A percentile compares a stretch with the other conserved stretches of the same genome.
These are phyloP conservation scores for Uronychia setigera DNA, from an alignment of 73 alveolate genomes.

Conservation along the genomic window DNA sequence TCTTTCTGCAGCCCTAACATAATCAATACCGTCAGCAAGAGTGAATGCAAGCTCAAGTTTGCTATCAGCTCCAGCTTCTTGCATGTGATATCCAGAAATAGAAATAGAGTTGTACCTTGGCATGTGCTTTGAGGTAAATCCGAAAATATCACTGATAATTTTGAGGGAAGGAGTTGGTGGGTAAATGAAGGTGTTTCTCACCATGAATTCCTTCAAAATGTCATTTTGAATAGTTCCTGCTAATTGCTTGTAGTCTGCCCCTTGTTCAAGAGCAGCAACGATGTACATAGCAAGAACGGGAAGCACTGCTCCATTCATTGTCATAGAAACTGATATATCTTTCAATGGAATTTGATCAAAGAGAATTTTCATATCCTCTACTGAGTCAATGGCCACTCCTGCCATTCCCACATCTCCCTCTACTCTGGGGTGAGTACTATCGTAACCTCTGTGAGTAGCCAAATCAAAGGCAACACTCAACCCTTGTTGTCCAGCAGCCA, in stretches of 20 bases:
- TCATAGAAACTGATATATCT: constrained; percentile 73
- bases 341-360: constrained; percentile 72
- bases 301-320: constrained; percentile 82
- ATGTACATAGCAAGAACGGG: constrained; percentile 79
- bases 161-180: constrained; percentile 84
- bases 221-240: constrained; percentile 77
- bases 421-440: constrained; percentile 75
- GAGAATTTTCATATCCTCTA: constrained; percentile 74
- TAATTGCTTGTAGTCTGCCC: constrained; percentile 54
- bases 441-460: constrained; percentile 83
- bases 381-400: constrained; percentile 82
- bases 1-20: constrained; percentile 68
- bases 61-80: constrained; percentile 82
- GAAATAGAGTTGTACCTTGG: constrained; percentile 80
- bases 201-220: constrained; percentile 79
- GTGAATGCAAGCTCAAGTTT: constrained; percentile 83
- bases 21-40: constrained; percentile 78
- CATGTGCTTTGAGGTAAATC: constrained; percentile 62
- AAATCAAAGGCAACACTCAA: constrained; percentile 75
- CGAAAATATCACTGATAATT: constrained; percentile 75
- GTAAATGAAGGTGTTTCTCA: constrained; percentile 76
- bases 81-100: constrained; percentile 80
- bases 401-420: constrained; percentile 87
- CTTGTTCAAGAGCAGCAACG: constrained; percentile 73
- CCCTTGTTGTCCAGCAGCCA: constrained; percentile 76